These are phyloP conservation scores for Melaleuca quinquenervia DNA, from an alignment of 345 rosid genomes.

Conservation along the genomic window DNA sequence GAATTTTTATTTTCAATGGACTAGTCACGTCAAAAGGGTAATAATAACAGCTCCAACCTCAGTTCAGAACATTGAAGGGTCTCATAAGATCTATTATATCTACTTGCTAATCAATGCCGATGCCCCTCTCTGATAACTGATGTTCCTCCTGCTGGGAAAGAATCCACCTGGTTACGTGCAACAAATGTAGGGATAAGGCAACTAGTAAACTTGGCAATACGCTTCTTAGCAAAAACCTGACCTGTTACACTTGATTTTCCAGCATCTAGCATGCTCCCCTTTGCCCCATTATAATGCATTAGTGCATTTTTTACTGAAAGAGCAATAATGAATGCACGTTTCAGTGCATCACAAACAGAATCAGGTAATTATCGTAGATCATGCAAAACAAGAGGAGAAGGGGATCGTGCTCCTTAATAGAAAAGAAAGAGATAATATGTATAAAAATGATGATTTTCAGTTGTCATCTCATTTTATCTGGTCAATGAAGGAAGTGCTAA, in stretches of 20 bases:
- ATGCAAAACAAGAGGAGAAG: neutral
- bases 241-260: neutral
- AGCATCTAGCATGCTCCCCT: neutral
- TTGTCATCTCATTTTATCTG: neutral
- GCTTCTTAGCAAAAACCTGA: neutral
- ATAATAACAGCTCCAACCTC: neutral
- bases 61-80: neutral
- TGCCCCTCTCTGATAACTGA: too few relatives aligned
- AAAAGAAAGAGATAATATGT: neutral
- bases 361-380: neutral
- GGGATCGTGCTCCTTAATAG: neutral
- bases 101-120: neutral
- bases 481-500: neutral
- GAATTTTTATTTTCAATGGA: neutral
- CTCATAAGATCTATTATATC: neutral
- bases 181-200: neutral
- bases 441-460: neutral
- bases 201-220: neutral
- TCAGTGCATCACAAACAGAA: neutral
- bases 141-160: too few relatives aligned
- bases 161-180: too few relatives aligned
- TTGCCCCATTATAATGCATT: neutral
- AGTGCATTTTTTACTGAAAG: neutral
- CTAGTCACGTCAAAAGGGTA: too few relatives aligned
- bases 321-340: neutral